phyloP scores from a whole-genome alignment of 768 basidiomycete genomes.

The Tylopilus balloui region DNA sequence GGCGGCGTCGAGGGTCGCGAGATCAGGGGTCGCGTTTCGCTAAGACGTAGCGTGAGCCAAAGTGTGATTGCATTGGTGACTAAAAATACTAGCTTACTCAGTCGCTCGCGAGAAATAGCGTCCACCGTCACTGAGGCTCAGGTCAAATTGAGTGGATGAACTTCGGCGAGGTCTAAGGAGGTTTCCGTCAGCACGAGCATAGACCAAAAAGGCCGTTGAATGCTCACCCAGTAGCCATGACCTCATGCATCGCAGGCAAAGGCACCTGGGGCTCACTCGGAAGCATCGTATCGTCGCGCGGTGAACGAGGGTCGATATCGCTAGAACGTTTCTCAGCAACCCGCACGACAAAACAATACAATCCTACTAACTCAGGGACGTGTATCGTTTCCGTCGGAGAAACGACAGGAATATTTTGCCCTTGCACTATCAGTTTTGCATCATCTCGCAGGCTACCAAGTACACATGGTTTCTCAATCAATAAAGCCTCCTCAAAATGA shows the following conservation, averaged over 20 bases:
- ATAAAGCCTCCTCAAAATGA: background rate
- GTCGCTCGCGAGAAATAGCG: slow-evolving; percentile 8
- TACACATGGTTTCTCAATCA: background rate
- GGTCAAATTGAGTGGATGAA: slow-evolving; percentile 17
- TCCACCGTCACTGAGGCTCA: slow-evolving; percentile 13
- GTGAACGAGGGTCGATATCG: slow-evolving; percentile 28
- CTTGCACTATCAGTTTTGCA: slow-evolving; percentile 11
- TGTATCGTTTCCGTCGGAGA: slow-evolving; percentile 29
- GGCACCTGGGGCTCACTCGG: slow-evolving; percentile 28
- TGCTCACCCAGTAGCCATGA: slow-evolving; percentile 25
- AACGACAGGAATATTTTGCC: slow-evolving; percentile 8
- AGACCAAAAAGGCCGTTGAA: background rate
- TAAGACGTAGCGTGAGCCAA: slow-evolving; percentile 19
- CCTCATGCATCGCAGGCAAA: slow-evolving; percentile 33
- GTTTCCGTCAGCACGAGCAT: background rate
- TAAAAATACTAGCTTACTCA: slow-evolving; percentile 28
- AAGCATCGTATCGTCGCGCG: slow-evolving; percentile 29
- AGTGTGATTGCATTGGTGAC: no score
- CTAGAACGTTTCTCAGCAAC: slow-evolving; percentile 8
- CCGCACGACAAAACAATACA: background rate
- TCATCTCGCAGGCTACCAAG: slow-evolving; percentile 24
- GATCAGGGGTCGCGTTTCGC: slow-evolving; percentile 54
- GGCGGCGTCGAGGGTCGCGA: slow-evolving; percentile 32
- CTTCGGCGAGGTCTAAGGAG: slow-evolving; percentile 14
- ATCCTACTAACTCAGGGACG: slow-evolving; percentile 28